Percentiles rank a stretch among this genome's conserved stretches.
These are phyloP conservation scores for Ceratorhiza oryzae-sativae DNA, from an alignment of 1,284 basidiomycete species.

Conservation along the genomic window DNA sequence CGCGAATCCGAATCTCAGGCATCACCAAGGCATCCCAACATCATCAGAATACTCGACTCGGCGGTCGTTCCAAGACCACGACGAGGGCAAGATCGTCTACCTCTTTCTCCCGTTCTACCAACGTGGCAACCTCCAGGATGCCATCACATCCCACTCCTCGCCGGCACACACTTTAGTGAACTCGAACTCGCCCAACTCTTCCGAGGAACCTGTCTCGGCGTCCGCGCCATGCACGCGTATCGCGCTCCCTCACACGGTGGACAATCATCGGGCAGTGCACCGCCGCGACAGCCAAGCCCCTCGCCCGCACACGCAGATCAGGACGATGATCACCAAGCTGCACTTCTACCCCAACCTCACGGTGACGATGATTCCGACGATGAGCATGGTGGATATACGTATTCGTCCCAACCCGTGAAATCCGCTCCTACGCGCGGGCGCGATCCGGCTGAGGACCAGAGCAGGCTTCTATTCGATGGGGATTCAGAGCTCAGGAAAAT, in stretches of 20 bases:
- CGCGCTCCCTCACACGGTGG: conserved; percentile 55
- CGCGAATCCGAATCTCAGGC: not conserved
- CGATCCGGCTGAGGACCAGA: conserved; percentile 33
- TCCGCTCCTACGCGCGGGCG: conserved; percentile 28
- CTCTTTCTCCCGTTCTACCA: conserved; percentile 89
- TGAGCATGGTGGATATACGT: conserved; percentile 57
- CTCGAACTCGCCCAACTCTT: conserved; percentile 88
- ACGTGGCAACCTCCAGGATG: conserved; percentile 94
- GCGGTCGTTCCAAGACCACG: conserved; percentile 91
- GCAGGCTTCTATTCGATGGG: conserved; percentile 73
- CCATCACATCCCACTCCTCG: conserved; percentile 89
- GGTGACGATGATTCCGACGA: conserved; percentile 36
- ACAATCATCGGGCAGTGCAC: conserved; percentile 45
- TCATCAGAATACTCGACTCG: conserved; percentile 90
- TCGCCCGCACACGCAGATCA: conserved; percentile 40
- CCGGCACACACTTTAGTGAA: conserved; percentile 85
- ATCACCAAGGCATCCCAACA: conserved; percentile 76
- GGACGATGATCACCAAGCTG: conserved; percentile 38
- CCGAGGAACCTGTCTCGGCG: conserved; percentile 91
- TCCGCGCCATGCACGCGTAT: conserved; percentile 93
- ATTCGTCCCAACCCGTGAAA: conserved; percentile 61
- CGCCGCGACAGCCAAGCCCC: conserved; percentile 43
- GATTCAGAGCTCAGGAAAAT: conserved; percentile 54
- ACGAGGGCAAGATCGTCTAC: conserved; percentile 94
- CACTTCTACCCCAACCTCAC: conserved; percentile 40